Base-by-base conservation (phyloP, 768 basidiomycete species). In the Boletus speciosus region DNA sequence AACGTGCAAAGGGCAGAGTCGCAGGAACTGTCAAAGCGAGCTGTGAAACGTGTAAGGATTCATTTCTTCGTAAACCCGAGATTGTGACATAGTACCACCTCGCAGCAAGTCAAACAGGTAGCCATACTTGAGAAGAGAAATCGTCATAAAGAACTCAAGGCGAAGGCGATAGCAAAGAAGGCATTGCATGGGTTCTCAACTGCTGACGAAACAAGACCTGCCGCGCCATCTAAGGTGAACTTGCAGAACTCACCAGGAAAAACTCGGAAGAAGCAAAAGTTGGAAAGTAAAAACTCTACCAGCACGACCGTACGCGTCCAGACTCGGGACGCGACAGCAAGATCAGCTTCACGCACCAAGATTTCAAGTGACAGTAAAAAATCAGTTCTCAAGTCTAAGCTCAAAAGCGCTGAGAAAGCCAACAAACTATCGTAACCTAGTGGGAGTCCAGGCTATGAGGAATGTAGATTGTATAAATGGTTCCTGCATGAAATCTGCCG, bases 11-110 rank as follows among this genome's bases (percentile, higher is more conserved):
- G 6, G 2, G 37, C 21, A 19, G 52, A 48, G 27, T 55, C 65
- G 8, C 59, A 61, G 60, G 34, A 66, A 57, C 39, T 68, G 58
- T 89, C 86, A 2, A 88, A 82, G 60, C 79, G 86, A 46, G 80
- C 80, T 4, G 70, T 80, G 56, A 88, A 86, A 68, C 78, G 82
- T 70, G 88, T 85, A 61, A 23, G 77, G n/a, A 19, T 12, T 41
- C 4, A 54, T 37, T 44, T 37, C 40, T 40, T 39, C 12, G n/a
- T 23, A 11, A 16, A 34, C 3, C 7, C 21, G 16, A 31, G 38
- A 36, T 37, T 10, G 29, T 53, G 41, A 56, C 34, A 16, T 35
- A 27, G 43, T 27, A 50, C 11, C 29, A 32, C 39, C 55, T 46
- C 38, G 35, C 59, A 85, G 82, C 77, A 76, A 74, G 77, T 72